Conservation (phyloP, 495 filamentous ascomycete species). For the Penicillium atrosanguineum region DNA sequence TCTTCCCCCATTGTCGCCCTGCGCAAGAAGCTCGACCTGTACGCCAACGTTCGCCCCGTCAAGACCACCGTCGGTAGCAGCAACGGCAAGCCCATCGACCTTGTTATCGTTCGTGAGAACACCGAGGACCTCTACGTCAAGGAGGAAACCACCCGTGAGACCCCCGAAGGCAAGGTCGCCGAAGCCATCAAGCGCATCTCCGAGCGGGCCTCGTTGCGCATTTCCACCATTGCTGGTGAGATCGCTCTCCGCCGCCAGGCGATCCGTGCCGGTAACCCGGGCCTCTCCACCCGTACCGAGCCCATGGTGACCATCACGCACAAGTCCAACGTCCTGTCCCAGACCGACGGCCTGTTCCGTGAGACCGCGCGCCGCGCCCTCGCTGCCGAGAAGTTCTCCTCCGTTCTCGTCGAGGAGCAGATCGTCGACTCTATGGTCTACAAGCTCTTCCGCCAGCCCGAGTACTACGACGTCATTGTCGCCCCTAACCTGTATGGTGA, state of each 20-base stretch:
- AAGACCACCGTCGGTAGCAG: slow-evolving; percentile 65
- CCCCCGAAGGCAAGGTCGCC: slow-evolving; percentile 74
- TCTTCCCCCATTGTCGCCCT: slow-evolving; percentile 96
- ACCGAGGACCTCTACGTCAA: slow-evolving; percentile 99
- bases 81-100: slow-evolving; percentile 70
- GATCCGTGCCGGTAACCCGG: slow-evolving; percentile 56
- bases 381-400: slow-evolving; percentile 55
- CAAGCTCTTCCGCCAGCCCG: slow-evolving; percentile 96
- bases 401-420: slow-evolving; percentile 84
- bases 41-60: slow-evolving; percentile 96
- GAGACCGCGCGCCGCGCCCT: slow-evolving; percentile 71
- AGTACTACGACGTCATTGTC: slow-evolving; percentile 94
- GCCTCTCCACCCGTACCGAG: slow-evolving; percentile 54
- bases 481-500: slow-evolving; percentile 98
- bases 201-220: slow-evolving; percentile 74
- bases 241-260: slow-evolving; percentile 85
- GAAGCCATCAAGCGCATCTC: slow-evolving; percentile 98
- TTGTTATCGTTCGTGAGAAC: slow-evolving; percentile 98
- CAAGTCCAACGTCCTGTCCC: slow-evolving; percentile 95
- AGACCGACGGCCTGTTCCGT: slow-evolving; percentile 96
- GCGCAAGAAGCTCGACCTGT: slow-evolving; percentile 90
- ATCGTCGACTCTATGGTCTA: slow-evolving; percentile 99
- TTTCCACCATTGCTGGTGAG: slow-evolving; percentile 90
- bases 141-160: slow-evolving; percentile 80
- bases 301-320: slow-evolving; percentile 95